Percentiles rank a stretch among this genome's conserved stretches.
phyloP scores from a whole-genome alignment of 768 basidiomycete species.

The Collybia sordida region DNA sequence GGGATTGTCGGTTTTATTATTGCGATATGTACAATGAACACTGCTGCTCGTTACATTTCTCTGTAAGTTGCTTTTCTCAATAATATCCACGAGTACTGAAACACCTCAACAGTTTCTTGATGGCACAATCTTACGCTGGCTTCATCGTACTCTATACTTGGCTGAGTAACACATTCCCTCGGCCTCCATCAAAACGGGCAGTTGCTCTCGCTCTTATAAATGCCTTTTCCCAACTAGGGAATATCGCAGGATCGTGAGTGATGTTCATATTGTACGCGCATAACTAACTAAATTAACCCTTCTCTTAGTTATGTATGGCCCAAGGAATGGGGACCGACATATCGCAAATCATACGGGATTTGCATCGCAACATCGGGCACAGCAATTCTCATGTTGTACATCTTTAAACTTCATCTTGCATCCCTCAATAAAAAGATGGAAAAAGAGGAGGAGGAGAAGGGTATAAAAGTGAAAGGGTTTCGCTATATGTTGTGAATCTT shows the following conservation, averaged over 20 bases:
- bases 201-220: constrained; percentile 86
- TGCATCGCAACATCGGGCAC: constrained; percentile 59
- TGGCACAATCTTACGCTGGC: constrained; percentile 73
- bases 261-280: constrained; percentile 1
- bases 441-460: constrained; percentile 31
- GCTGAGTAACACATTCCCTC: constrained; percentile 47
- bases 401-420: constrained; percentile 46
- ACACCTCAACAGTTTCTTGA: constrained; percentile 57
- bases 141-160: constrained; percentile 66
- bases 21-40: constrained; percentile 62
- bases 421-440: constrained; percentile 40
- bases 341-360: constrained; percentile 69
- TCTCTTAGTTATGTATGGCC: constrained; percentile 64
- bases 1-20: constrained; percentile 72
- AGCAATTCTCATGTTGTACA: constrained; percentile 48
- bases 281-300: neutral
- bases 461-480: constrained; percentile 33
- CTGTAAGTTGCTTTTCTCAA: constrained; percentile 38
- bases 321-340: constrained; percentile 65
- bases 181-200: constrained; percentile 85
- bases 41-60: constrained; percentile 61
- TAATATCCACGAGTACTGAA: constrained; percentile 1
- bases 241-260: constrained; percentile 78
- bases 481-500: constrained; percentile 44
- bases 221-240: constrained; percentile 79